Evolutionary conservation across 2,329 filamentous ascomycete genomes (phyloP), one percentile per base, ranked within the genome.

Genomic region (Ophiosphaerella korrae): DNA sequence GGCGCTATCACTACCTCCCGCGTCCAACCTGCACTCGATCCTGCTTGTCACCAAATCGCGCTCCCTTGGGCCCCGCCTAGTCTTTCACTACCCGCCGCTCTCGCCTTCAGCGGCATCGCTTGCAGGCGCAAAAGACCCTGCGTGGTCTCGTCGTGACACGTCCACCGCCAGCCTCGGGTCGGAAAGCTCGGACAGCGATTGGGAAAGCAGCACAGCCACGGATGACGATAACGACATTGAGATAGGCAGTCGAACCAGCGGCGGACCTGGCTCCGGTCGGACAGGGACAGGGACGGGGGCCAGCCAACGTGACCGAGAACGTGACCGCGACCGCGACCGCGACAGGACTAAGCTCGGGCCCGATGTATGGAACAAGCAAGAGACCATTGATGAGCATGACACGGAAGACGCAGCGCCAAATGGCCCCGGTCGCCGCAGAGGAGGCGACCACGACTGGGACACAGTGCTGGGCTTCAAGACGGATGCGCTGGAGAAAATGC

Each of bases 21-120:
- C 70, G 8, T 72, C 71, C 11, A 68, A 70, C 48, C 72, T 76
- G n/a, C 67, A 74, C 48, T 67, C 73, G 24, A 72, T 76, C 48
- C 66, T 76, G 13, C 67, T 76, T n/a, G 64, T 75, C 13, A 73
- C 68, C 13, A 67, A 73, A 53, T 73, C 70, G 52, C 72, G 70
- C 41, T 71, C 68, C 14, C 71, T 71, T 24, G 71, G 72, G 5
- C 71, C 71, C 3, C 70, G 71, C 7, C 70, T 76, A n/a, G 72
- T 75, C 33, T 76, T 75, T 55, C 74, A 76, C 55, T 75, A 75
- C 38, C 74, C 74, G 21, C 70, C 70, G 5, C 60, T 74, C n/a
- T 72, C 73, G 18, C 67, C 70, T 2, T 71, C 68, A 6, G 66
- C 69, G 2, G 63, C 68, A n/a, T 64, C 68, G 5, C 63, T 74